Evolutionary conservation across 306 rosid genomes (phyloP).

Genomic region (Psophocarpus tetragonolobus): DNA sequence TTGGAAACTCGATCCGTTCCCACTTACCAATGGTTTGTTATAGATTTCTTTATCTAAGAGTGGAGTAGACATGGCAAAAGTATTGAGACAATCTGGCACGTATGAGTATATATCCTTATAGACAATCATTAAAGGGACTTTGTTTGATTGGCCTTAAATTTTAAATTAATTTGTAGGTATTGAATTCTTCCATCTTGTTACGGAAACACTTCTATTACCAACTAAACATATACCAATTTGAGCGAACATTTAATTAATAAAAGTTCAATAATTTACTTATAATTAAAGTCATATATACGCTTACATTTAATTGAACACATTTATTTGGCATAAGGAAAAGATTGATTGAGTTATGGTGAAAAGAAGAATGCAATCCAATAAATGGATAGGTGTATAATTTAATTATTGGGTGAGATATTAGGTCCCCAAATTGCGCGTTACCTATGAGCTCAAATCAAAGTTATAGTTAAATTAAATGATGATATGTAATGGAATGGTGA

Average conservation of each 20-base stretch:
- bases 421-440: conserved; percentile 2
- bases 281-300: too few species aligned
- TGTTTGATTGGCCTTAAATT: too few species aligned
- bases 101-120: too few species aligned
- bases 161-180: too few species aligned
- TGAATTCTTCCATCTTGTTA: too few species aligned
- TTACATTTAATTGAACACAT: neutral
- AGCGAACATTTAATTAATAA: neutral
- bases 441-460: neutral
- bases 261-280: neutral
- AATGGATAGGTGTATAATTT: neutral
- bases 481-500: neutral
- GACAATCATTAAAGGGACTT: too few species aligned
- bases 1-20: neutral
- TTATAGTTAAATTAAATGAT: neutral
- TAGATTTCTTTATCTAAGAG: neutral
- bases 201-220: too few species aligned
- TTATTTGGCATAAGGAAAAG: neutral
- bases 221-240: too few species aligned
- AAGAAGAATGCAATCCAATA: conserved; percentile 22
- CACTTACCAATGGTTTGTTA: neutral
- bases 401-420: neutral
- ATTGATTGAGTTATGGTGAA: neutral
- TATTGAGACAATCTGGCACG: neutral
- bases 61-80: neutral